phyloP scores from a whole-genome alignment of 179 eudicot genomes.

The Patellifolia procumbens region DNA sequence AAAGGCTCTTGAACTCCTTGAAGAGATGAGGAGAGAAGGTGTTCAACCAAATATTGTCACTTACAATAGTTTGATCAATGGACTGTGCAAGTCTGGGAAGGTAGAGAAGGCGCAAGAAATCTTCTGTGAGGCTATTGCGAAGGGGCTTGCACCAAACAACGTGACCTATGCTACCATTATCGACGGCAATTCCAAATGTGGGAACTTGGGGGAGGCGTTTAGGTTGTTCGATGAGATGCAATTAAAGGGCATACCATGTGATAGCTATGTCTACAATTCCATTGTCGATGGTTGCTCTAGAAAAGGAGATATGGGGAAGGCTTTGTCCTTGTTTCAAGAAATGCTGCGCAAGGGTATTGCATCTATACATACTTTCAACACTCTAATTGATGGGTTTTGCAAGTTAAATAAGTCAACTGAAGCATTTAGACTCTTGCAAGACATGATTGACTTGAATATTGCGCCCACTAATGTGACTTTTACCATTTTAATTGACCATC shows the following conservation, averaged over 20 bases:
- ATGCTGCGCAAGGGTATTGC: conserved; percentile 57
- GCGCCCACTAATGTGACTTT: conserved; percentile 65
- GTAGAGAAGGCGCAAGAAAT: conserved; percentile 53
- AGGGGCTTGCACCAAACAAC: conserved; percentile 50
- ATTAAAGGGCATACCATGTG: conserved; percentile 49
- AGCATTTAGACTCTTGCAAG: conserved; percentile 56
- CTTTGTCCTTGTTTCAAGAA: conserved; percentile 54
- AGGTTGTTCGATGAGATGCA: conserved; percentile 64
- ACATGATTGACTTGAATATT: conserved; percentile 47
- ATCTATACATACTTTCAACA: conserved; percentile 62
- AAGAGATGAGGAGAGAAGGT: conserved; percentile 60
- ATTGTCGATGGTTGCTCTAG: conserved; percentile 67
- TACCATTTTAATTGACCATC: conserved; percentile 62
- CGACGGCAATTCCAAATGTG: conserved; percentile 75
- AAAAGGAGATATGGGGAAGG: conserved; percentile 60
- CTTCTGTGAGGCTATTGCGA: conserved; percentile 46
- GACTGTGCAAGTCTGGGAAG: conserved; percentile 67
- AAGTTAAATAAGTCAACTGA: conserved; percentile 52
- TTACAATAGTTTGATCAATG: conserved; percentile 69
- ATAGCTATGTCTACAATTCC: conserved; percentile 62
- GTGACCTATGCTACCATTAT: conserved; percentile 80
- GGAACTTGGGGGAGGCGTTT: conserved; percentile 57
- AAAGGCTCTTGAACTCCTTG: conserved; percentile 55
- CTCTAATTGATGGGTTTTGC: conserved; percentile 68
- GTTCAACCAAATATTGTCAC: conserved; percentile 73